phyloP scores from a whole-genome alignment of 441 rosid species.

The Adansonia grandidieri region DNA sequence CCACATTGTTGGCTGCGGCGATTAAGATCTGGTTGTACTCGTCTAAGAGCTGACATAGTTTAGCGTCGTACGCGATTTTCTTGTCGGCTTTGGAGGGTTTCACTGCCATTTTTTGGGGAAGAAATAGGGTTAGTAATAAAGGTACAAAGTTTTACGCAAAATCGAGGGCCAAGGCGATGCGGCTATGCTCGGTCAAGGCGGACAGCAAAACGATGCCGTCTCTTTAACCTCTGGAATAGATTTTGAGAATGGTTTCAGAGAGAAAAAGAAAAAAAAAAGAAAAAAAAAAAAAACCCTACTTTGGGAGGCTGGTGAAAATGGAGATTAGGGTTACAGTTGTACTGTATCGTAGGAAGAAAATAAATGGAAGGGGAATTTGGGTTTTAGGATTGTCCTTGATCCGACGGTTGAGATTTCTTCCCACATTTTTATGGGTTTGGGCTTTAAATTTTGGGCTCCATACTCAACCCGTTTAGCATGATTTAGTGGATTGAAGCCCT shows the following conservation, averaged over 20 bases:
- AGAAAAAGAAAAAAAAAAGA: too few relatives aligned
- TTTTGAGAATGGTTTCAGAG: too few relatives aligned
- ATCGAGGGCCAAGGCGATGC: slow-evolving; percentile 66
- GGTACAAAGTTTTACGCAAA: slow-evolving; percentile 18
- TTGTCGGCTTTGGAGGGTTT: slow-evolving; percentile 75
- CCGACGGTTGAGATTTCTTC: slow-evolving; percentile 43
- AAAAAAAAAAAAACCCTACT: too few relatives aligned
- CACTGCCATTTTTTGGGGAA: slow-evolving; percentile 44
- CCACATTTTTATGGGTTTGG: slow-evolving; percentile 2
- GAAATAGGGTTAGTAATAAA: too few relatives aligned
- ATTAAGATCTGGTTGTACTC: slow-evolving; percentile 80
- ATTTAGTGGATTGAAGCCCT: not conserved
- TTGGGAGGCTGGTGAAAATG: not conserved
- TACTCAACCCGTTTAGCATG: not conserved
- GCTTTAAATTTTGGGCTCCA: slow-evolving; percentile 29
- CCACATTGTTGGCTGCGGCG: slow-evolving; percentile 88
- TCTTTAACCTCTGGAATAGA: too few relatives aligned
- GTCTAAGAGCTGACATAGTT: slow-evolving; percentile 78
- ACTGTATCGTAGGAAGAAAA: slow-evolving; percentile 26
- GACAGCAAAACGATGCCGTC: slow-evolving; percentile 41
- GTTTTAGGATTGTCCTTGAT: slow-evolving; percentile 42
- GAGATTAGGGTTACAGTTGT: not conserved
- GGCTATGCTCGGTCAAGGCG: too few relatives aligned
- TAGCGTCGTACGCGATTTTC: slow-evolving; percentile 81
- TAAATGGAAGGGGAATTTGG: slow-evolving; percentile 1